Percentiles rank a stretch among this genome's conserved stretches.
Conservation (phyloP, 441 rosid genomes). For the Populus tomentosa region DNA sequence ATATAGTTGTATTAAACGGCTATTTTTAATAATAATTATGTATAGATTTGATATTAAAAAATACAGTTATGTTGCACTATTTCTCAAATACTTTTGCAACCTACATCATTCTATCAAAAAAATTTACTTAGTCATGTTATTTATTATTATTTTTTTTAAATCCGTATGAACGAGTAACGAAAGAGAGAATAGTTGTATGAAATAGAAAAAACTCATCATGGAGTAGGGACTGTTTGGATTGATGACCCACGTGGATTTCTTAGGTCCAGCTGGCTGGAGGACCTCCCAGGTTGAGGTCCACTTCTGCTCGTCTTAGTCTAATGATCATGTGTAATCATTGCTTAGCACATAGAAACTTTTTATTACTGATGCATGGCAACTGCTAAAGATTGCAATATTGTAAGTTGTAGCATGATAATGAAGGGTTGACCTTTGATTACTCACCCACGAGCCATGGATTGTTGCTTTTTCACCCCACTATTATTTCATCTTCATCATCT, state of each 20-base stretch:
- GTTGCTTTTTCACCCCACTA: not conserved
- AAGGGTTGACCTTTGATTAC: constrained; percentile 21
- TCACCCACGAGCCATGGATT: not conserved
- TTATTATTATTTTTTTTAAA: no score
- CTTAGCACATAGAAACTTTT: constrained; percentile 10
- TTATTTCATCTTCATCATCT: not conserved
- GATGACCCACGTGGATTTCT: constrained; percentile 21
- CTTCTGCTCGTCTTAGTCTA: constrained; percentile 16
- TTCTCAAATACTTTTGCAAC: no score
- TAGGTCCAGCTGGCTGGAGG: constrained; percentile 34
- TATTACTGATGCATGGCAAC: constrained; percentile 12
- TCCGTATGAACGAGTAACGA: no score
- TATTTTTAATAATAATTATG: no score
- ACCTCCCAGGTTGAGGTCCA: constrained; percentile 17
- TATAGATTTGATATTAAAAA: no score
- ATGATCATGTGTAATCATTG: constrained; percentile 30
- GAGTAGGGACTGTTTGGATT: not conserved
- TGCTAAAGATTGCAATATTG: not conserved
- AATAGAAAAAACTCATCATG: constrained; percentile 18
- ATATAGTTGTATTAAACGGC: no score
- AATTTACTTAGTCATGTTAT: no score
- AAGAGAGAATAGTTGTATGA: not conserved
- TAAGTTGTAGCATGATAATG: constrained; percentile 4
- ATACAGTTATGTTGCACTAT: no score
- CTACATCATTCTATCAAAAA: no score